Evolutionary conservation across 306 rosid genomes (phyloP).

Genomic region (Malus sylvestris): DNA sequence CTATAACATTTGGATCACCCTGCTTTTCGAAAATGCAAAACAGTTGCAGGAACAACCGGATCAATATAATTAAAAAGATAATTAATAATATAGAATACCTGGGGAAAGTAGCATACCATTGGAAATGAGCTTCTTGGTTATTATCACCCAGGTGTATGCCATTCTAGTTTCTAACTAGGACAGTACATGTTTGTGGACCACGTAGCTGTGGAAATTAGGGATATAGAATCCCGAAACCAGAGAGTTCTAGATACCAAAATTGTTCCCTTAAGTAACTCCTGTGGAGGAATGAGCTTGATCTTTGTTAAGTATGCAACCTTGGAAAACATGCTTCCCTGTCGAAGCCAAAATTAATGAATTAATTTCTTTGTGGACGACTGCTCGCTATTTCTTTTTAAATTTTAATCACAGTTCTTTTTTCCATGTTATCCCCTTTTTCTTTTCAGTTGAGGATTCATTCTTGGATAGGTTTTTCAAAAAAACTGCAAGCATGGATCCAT

Average conservation of each 20-base stretch:
- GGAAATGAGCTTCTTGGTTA: neutral
- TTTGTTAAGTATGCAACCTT: neutral
- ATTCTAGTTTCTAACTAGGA: neutral
- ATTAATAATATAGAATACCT: neutral
- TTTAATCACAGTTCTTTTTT: neutral
- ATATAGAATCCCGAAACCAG: neutral
- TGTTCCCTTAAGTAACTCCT: neutral
- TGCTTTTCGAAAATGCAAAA: neutral
- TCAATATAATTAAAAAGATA: neutral
- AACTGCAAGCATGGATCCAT: constrained; percentile 70
- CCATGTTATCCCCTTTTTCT: constrained; percentile 6
- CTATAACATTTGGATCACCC: neutral
- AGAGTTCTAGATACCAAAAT: neutral
- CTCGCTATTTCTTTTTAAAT: neutral
- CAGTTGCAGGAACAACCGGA: neutral
- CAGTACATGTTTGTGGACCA: neutral
- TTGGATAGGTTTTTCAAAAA: constrained; percentile 73
- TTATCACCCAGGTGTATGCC: neutral
- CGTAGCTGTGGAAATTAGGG: neutral
- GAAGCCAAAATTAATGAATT: neutral
- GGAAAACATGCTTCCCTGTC: neutral
- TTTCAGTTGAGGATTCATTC: constrained; percentile 73
- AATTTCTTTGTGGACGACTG: neutral
- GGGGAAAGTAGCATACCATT: neutral
- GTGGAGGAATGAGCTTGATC: neutral